phyloP scores from a whole-genome alignment of 495 filamentous ascomycete species.

The Glarea lozoyensis region DNA sequence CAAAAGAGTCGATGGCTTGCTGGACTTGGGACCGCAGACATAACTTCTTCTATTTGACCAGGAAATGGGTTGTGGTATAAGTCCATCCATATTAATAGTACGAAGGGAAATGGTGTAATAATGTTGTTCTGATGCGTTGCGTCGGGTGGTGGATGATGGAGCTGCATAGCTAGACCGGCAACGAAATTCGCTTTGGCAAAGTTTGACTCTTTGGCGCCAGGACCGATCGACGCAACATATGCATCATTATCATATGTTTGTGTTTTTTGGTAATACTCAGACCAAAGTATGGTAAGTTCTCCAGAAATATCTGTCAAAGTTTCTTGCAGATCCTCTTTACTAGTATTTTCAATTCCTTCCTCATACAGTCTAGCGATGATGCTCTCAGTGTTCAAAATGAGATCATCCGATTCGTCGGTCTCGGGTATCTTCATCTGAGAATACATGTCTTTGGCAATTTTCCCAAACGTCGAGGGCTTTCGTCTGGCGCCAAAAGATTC shows the following conservation, averaged over 20 bases:
- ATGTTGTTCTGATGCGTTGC: slow-evolving; percentile 10
- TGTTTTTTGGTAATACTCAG: slow-evolving; percentile 32
- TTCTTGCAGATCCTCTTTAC: slow-evolving; percentile 43
- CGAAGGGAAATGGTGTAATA: slow-evolving; percentile 51
- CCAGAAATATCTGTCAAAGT: slow-evolving; percentile 45
- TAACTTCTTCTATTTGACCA: slow-evolving; percentile 49
- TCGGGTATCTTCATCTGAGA: slow-evolving; percentile 32
- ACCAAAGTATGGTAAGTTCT: slow-evolving; percentile 52
- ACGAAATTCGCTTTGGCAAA: slow-evolving; percentile 68
- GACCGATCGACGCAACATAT: slow-evolving; percentile 51
- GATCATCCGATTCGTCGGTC: slow-evolving; percentile 37
- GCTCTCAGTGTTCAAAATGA: slow-evolving; percentile 49
- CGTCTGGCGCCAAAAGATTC: slow-evolving; percentile 26
- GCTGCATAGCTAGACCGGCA: slow-evolving; percentile 56
- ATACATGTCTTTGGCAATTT: slow-evolving; percentile 43
- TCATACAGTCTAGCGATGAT: slow-evolving; percentile 44
- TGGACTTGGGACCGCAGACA: slow-evolving; percentile 55
- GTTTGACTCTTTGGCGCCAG: slow-evolving; percentile 44
- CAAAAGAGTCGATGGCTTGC: slow-evolving; percentile 69
- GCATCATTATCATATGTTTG: slow-evolving; percentile 39
- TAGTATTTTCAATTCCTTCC: slow-evolving; percentile 42
- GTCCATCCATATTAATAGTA: slow-evolving; percentile 73
- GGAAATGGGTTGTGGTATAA: slow-evolving; percentile 54
- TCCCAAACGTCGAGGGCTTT: slow-evolving; percentile 34
- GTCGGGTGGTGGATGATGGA: slow-evolving; percentile 56